Percentiles rank a stretch among this genome's conserved stretches.
phyloP scores from a whole-genome alignment of 1,284 basidiomycete species.

The Ustilago sp. region DNA sequence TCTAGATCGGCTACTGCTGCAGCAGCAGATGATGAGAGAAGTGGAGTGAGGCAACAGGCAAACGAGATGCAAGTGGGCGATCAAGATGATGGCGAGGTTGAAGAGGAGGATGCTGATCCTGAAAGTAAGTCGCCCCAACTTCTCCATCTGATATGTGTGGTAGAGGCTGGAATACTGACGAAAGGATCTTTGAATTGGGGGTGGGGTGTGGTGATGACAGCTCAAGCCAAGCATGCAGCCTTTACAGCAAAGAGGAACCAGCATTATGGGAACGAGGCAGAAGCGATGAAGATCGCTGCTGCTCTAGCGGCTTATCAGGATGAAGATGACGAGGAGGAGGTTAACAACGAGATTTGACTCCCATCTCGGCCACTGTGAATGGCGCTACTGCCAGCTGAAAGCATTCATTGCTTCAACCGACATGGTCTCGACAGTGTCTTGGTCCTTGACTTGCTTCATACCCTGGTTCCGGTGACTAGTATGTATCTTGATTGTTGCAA shows the following conservation, averaged over 20 bases:
- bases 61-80: constrained; percentile 48
- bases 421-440: not conserved
- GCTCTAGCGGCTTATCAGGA: constrained; percentile 60
- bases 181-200: not conserved
- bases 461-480: not conserved
- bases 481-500: too few species aligned
- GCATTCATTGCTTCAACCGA: too few species aligned
- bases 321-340: constrained; percentile 63
- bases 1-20: constrained; percentile 45
- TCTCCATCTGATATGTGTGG: not conserved
- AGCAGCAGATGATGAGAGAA: constrained; percentile 45
- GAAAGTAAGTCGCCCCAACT: constrained; percentile 43
- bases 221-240: constrained; percentile 60
- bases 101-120: constrained; percentile 59
- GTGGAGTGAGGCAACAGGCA: constrained; percentile 52
- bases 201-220: not conserved
- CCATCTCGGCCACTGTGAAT: constrained; percentile 25
- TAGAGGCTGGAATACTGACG: not conserved
- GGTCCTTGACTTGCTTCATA: not conserved
- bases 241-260: constrained; percentile 66
- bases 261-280: constrained; percentile 68
- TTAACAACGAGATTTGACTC: constrained; percentile 32
- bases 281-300: constrained; percentile 65
- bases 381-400: constrained; percentile 30
- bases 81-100: constrained; percentile 41